A percentile compares a stretch with the other conserved stretches of the same genome.
phyloP scores from a whole-genome alignment of 768 basidiomycete species.

The Suillus alpinus region DNA sequence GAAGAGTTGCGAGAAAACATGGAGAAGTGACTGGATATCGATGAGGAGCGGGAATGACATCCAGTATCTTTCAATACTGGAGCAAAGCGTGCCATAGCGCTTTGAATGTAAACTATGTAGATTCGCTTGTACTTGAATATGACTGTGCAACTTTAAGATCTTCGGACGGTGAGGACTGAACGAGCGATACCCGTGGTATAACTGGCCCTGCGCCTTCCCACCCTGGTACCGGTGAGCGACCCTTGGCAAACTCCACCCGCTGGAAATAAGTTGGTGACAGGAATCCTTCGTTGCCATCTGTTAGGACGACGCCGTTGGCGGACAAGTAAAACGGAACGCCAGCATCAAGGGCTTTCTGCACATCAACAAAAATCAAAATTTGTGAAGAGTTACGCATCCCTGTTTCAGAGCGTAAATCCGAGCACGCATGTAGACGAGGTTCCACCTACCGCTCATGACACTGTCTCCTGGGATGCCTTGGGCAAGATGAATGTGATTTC shows the following conservation, averaged over 20 bases:
- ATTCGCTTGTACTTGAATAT: background rate
- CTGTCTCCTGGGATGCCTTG: conserved; percentile 66
- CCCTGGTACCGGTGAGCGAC: conserved; percentile 17
- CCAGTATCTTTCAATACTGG: background rate
- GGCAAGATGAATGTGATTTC: conserved; percentile 93
- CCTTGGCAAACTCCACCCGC: conserved; percentile 52
- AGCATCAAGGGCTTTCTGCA: conserved; percentile 63
- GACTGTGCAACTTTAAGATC: background rate
- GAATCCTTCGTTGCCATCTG: conserved; percentile 70
- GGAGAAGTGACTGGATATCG: background rate
- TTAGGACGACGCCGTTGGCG: conserved; percentile 85
- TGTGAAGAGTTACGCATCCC: conserved; percentile 81
- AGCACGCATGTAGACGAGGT: background rate
- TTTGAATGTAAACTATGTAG: background rate
- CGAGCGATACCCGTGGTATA: background rate
- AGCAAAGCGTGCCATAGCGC: background rate
- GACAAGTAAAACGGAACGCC: conserved; percentile 79
- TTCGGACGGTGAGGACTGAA: background rate
- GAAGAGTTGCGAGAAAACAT: background rate
- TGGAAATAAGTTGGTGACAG: conserved; percentile 64
- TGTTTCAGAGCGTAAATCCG: conserved; percentile 25
- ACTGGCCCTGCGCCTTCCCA: conserved; percentile 18
- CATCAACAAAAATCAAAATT: conserved; percentile 79
- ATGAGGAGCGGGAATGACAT: background rate
- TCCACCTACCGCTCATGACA: conserved; percentile 71